Percentiles rank a stretch among this genome's conserved stretches.
These are phyloP conservation scores for Fusarium mangiferae DNA, from an alignment of 2,329 filamentous ascomycete genomes.

Conservation along the genomic window DNA sequence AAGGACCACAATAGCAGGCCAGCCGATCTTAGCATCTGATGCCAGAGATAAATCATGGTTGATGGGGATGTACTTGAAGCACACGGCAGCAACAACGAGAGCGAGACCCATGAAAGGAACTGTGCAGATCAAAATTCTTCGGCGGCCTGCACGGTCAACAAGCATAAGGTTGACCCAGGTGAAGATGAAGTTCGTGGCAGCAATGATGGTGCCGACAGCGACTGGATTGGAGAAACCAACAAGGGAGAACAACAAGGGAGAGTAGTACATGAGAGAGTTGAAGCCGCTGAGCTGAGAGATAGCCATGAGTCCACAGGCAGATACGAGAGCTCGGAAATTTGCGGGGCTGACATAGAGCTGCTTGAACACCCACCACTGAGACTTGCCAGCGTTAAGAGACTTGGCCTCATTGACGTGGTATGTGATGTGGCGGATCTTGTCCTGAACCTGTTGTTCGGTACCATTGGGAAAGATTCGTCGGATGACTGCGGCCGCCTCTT, in stretches of 20 bases:
- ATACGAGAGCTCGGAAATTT: constrained; percentile 58
- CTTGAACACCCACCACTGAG: constrained; percentile 54
- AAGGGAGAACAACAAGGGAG: constrained; percentile 59
- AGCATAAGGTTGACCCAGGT: constrained; percentile 59
- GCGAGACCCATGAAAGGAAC: constrained; percentile 57
- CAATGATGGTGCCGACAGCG: constrained; percentile 57
- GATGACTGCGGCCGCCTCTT: constrained; percentile 53
- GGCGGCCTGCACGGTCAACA: constrained; percentile 57
- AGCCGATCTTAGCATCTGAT: constrained; percentile 40
- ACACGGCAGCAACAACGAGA: constrained; percentile 54
- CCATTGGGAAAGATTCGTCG: constrained; percentile 54
- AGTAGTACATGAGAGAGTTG: constrained; percentile 64
- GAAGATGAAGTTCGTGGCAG: constrained; percentile 60
- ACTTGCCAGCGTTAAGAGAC: constrained; percentile 52
- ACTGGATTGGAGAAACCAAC: constrained; percentile 61
- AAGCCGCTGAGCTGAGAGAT: constrained; percentile 63
- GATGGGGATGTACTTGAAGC: constrained; percentile 55
- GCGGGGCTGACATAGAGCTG: constrained; percentile 56
- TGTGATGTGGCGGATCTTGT: constrained; percentile 56
- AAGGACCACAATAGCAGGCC: constrained; percentile 55
- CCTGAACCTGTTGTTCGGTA: constrained; percentile 54
- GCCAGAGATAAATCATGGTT: constrained; percentile 54
- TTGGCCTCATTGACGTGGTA: constrained; percentile 52
- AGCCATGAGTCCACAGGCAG: constrained; percentile 63
- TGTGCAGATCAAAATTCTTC: constrained; percentile 55